A percentile compares a stretch with the other conserved stretches of the same genome.
These are phyloP conservation scores for Tuber indicum DNA, from an alignment of 495 filamentous ascomycete species.

Conservation along the genomic window DNA sequence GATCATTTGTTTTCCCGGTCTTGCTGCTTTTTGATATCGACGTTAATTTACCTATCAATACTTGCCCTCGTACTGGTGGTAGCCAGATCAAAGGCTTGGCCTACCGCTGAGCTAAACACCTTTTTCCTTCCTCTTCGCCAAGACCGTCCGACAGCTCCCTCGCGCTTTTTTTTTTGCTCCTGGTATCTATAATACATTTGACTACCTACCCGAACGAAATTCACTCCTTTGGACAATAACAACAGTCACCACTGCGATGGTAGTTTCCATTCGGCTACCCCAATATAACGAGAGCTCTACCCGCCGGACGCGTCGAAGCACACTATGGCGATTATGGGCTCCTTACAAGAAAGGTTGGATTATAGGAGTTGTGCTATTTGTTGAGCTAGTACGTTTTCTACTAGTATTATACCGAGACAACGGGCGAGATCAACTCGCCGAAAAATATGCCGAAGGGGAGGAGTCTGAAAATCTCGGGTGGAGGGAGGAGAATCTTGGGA, in stretches of 20 bases:
- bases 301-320: slow-evolving; percentile 7
- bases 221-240: slow-evolving; percentile 5
- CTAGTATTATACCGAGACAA: neutral
- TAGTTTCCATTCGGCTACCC: slow-evolving; percentile 33
- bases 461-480: neutral
- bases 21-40: neutral
- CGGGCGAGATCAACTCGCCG: neutral
- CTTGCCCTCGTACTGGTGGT: neutral
- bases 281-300: slow-evolving; percentile 11
- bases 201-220: neutral
- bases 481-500: slow-evolving; percentile 15
- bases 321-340: slow-evolving; percentile 12
- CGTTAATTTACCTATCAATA: neutral
- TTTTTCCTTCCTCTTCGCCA: neutral
- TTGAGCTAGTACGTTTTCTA: slow-evolving; percentile 5
- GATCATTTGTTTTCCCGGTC: slow-evolving; percentile 9
- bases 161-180: neutral
- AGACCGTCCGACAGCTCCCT: neutral
- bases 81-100: neutral
- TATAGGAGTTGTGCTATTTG: neutral
- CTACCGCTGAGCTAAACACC: neutral
- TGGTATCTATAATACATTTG: neutral
- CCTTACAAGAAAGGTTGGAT: slow-evolving; percentile 7
- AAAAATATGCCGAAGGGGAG: neutral
- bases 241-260: slow-evolving; percentile 17